Base-by-base conservation (phyloP, 305 asterid species). In the Plantago lanceolata region DNA sequence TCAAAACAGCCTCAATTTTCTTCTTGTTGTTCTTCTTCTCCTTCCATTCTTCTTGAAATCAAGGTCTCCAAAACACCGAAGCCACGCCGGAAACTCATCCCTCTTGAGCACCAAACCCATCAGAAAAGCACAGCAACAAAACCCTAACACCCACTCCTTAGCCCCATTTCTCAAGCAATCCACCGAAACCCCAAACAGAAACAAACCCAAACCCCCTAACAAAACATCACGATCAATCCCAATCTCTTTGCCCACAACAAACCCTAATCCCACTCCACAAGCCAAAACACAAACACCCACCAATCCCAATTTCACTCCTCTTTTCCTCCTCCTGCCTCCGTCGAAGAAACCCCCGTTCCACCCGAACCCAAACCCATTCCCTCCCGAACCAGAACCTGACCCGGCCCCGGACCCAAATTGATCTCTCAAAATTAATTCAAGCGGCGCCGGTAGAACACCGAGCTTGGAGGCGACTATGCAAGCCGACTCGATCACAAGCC, bases 121-220 rank as follows among this genome's bases (percentile, higher is more conserved):
- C 74, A 87, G 28, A 67, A 79, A 69, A 48, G 85, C 89, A 80
- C 96, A 82, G 71, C 86, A 85, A 60, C 82, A 87, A 48, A 90
- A 85, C 61, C 96, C 95, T 14, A 84, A 59, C 51, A 76, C 66
- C 90, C 95, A 87, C 67, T 89, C 89, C 14, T 55, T 71, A 51
- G 72, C 59, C 68, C 93, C 90, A 62, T 70, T 81, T 52, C 75
- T 80, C 83, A 85, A 87, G 67, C 81, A 87, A 71, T 65, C 65
- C 6, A 70, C 71, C 2, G 90, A 85, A 59, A 81, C 65, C 71
- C 88, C 96, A 65, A 87, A 79, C 24, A 87, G 57, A 26, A 71
- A n/a, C 31, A 90, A 61, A 44, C 92, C 85, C 43, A 78, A 71
- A 60, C 70, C 70, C 50, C 84, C 78, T 47, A 69, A 63, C 8